These are phyloP conservation scores for Lasiodiplodia theobromae DNA, from an alignment of 2,329 filamentous ascomycete species.

Conservation along the genomic window DNA sequence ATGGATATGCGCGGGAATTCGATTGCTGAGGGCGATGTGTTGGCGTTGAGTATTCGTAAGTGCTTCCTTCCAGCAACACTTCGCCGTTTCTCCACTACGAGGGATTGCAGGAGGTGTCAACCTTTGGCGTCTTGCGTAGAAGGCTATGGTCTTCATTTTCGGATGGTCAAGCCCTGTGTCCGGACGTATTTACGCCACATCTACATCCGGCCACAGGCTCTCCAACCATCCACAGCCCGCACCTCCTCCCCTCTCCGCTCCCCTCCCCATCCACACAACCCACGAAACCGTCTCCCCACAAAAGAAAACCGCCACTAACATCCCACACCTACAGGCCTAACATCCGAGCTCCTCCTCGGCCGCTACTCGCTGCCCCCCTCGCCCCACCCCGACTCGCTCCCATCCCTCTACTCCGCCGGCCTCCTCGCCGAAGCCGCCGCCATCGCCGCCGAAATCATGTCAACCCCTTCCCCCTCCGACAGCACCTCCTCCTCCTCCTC, in stretches of 20 bases:
- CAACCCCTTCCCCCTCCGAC: too few species aligned
- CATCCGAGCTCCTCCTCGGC: background rate
- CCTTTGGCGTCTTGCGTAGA: too few species aligned
- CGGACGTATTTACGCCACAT: too few species aligned
- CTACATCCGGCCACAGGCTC: too few species aligned
- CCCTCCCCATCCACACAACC: too few species aligned
- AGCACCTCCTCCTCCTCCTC: background rate
- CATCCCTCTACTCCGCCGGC: background rate
- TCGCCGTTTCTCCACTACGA: too few species aligned
- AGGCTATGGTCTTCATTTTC: accelerated
- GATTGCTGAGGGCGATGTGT: background rate
- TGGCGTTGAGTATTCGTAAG: background rate
- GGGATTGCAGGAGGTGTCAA: too few species aligned
- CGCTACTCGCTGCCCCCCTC: background rate
- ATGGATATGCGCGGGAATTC: background rate
- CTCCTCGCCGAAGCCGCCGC: background rate
- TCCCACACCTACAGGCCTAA: background rate
- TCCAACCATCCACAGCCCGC: too few species aligned
- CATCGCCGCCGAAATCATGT: background rate
- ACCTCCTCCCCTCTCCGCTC: too few species aligned
- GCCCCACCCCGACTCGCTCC: background rate
- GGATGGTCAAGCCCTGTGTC: too few species aligned
- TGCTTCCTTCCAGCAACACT: background rate
- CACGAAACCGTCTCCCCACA: too few species aligned
- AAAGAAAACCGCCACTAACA: too few species aligned